These are phyloP conservation scores for Tulasnella calospora DNA, from an alignment of 768 basidiomycete genomes.

Conservation along the genomic window DNA sequence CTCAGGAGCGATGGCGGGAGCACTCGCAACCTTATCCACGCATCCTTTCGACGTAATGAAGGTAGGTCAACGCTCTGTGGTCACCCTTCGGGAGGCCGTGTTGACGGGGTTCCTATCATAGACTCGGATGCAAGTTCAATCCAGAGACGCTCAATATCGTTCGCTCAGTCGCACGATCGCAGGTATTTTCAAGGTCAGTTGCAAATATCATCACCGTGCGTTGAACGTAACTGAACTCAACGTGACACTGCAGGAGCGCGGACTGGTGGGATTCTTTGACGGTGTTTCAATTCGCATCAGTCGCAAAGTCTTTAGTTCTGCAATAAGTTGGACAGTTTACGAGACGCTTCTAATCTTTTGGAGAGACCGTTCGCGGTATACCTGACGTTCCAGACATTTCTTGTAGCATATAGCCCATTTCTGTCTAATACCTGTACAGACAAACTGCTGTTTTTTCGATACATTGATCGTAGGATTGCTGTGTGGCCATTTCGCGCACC, in stretches of 20 bases:
- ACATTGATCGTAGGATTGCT: not conserved
- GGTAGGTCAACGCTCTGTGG: conserved; percentile 40
- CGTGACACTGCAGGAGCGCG: conserved; percentile 58
- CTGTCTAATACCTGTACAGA: not conserved
- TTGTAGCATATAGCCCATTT: not conserved
- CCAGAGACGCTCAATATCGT: conserved; percentile 60
- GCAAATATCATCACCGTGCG: not conserved
- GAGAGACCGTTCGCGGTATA: conserved; percentile 7
- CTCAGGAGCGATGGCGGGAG: conserved; percentile 69
- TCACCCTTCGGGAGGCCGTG: not conserved
- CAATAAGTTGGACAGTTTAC: conserved; percentile 29
- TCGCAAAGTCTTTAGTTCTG: conserved; percentile 55
- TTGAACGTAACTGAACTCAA: not conserved
- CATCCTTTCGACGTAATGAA: conserved; percentile 95
- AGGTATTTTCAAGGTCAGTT: conserved; percentile 64
- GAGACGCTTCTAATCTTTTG: conserved; percentile 21
- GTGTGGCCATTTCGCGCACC: not conserved
- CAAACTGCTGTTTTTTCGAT: not conserved
- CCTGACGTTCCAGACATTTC: not conserved
- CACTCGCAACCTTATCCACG: conserved; percentile 76
- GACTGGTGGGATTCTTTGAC: conserved; percentile 75
- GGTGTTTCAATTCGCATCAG: conserved; percentile 77
- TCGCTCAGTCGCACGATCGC: conserved; percentile 59
- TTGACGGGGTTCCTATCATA: conserved; percentile 33
- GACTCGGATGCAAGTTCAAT: conserved; percentile 92